Evolutionary conservation across 2,329 filamentous ascomycete genomes (phyloP), one percentile per base, ranked within the genome.

Genomic region (Polytolypa hystricis): DNA sequence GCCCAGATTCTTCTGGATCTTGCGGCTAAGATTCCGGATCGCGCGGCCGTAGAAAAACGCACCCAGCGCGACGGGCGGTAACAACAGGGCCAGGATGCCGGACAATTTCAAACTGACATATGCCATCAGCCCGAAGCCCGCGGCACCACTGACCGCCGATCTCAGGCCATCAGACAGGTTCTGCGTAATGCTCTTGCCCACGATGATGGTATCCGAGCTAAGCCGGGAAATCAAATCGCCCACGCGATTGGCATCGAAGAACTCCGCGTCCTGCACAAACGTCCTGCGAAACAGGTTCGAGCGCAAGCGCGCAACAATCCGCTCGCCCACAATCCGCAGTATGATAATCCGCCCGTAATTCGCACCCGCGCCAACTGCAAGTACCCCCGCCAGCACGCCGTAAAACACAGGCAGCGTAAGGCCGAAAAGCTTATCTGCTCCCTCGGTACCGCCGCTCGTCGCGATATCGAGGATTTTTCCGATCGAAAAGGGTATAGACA

Each of bases 181-280:
- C 55, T 96, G 89, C 0, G 91, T 98, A 46, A 98, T 94, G 52
- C 86, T 94, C 64, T 98, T 98, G 55, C 89, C 91, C 37, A 98
- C 91, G 53, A 98, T 93, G 53, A 96, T 85, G 1, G 91, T 95
- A 58, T 98, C 93, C 2, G 87, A 93, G 52, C 89, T 87, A 30
- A 98, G 75, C 25, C 93, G 81, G 25, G 89, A 96, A 53, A 98
- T 95, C 49, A 98, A 67, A 56, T 98, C 91, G 57, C 91, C 91
- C 17, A 95, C 87, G 17, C 91, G 76, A 63, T 98, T 98, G 26
- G 91, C 91, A 56, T 98, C 91, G 54, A 98, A 98, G 65, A 98
- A 98, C 54, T 96, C 91, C 40, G 91, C 91, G 58, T 98, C 91
- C 58, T 98, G 91, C n/a, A 91, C 73, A 50, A 93, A 93, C 0